These are phyloP conservation scores for Domatiomyces catenatus DNA, from an alignment of 2,329 filamentous ascomycete species.

Conservation along the genomic window DNA sequence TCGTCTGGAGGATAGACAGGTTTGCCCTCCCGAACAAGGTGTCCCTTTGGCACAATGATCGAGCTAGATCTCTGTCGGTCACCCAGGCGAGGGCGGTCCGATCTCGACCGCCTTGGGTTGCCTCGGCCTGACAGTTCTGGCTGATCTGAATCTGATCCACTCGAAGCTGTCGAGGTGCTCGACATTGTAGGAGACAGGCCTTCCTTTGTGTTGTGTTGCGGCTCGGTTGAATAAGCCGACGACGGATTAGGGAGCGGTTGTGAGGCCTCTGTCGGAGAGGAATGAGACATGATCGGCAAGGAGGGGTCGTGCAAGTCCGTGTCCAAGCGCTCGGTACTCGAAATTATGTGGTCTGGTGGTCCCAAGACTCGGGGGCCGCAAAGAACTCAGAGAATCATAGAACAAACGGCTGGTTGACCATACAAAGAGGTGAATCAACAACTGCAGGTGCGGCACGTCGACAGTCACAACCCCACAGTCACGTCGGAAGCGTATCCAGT, in stretches of 20 bases:
- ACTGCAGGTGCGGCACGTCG: too few relatives aligned
- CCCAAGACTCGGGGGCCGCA: background rate
- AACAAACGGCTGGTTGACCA: background rate
- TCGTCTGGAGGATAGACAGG: conserved; percentile 72
- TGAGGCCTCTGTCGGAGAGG: background rate
- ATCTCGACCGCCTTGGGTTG: conserved; percentile 25
- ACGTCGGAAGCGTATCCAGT: background rate
- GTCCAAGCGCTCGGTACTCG: background rate
- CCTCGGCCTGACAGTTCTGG: conserved; percentile 40
- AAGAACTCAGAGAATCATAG: background rate
- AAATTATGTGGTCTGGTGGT: background rate
- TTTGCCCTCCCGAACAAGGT: conserved; percentile 56
- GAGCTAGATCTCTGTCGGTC: conserved; percentile 68
- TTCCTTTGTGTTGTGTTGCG: background rate
- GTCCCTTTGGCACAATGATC: conserved; percentile 66
- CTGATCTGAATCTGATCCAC: conserved; percentile 32
- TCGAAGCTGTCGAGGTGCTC: conserved; percentile 29
- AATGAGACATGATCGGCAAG: background rate
- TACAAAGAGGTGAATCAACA: background rate
- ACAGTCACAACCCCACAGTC: background rate
- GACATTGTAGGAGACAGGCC: conserved; percentile 12
- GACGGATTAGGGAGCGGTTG: background rate
- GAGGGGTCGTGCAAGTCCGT: background rate
- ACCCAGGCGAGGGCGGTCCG: conserved; percentile 49
- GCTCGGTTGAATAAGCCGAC: background rate